phyloP scores from a whole-genome alignment of 495 filamentous ascomycete genomes.

The Haplographium delicatum region DNA sequence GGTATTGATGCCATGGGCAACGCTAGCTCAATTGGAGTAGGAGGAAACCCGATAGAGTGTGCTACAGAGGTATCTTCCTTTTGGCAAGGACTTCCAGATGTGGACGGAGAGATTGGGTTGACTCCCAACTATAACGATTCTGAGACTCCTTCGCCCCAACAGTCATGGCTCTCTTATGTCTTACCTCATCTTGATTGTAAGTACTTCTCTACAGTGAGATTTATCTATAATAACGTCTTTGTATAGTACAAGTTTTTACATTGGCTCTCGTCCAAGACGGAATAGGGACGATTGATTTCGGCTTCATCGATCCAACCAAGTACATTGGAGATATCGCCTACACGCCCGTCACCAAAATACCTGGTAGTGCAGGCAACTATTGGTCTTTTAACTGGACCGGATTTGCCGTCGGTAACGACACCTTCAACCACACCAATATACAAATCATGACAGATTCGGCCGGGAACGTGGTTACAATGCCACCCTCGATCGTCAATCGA shows the following conservation, averaged over 20 bases:
- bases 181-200: constrained; percentile 7
- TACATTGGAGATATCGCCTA: constrained; percentile 63
- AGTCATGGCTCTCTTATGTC: constrained; percentile 7
- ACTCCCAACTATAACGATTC: constrained; percentile 2
- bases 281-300: constrained; percentile 70
- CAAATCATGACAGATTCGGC: constrained; percentile 63
- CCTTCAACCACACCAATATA: constrained; percentile 32
- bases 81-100: not conserved
- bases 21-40: too few species aligned
- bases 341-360: constrained; percentile 35
- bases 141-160: constrained; percentile 6
- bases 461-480: constrained; percentile 25
- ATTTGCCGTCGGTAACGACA: constrained; percentile 51
- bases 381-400: constrained; percentile 64
- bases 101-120: constrained; percentile 12
- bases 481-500: constrained; percentile 1
- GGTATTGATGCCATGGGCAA: constrained; percentile 1
- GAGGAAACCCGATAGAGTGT: constrained; percentile 10
- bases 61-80: not conserved
- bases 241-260: constrained; percentile 62
- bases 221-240: constrained; percentile 13
- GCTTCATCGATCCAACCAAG: constrained; percentile 59
- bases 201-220: not conserved
- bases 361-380: constrained; percentile 51
- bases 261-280: constrained; percentile 58